Percentiles rank a stretch among this genome's conserved stretches.
phyloP scores from a whole-genome alignment of 1,284 basidiomycete genomes.

The Cryptococcus jaspeensis region DNA sequence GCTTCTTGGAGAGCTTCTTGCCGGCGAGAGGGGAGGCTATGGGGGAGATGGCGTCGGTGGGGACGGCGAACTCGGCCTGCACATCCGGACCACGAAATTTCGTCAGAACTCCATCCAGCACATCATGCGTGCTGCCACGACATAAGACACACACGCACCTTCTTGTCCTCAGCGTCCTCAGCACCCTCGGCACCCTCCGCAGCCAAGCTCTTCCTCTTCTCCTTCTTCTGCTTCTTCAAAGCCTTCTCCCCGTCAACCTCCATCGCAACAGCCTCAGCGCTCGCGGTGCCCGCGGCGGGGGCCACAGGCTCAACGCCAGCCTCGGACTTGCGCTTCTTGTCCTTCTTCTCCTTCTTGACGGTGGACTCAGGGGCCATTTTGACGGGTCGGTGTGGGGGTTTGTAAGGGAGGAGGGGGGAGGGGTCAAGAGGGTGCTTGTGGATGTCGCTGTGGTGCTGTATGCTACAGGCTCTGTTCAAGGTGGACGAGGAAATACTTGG shows the following conservation, averaged over 20 bases:
- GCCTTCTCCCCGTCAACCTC: slow-evolving; percentile 44
- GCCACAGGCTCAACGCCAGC: slow-evolving; percentile 36
- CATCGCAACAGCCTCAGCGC: slow-evolving; percentile 43
- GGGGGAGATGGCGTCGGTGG: slow-evolving; percentile 78
- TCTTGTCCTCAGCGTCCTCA: slow-evolving; percentile 39
- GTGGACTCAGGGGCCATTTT: slow-evolving; percentile 49
- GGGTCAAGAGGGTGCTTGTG: not conserved
- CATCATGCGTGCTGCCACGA: not conserved
- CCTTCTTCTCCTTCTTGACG: slow-evolving; percentile 50
- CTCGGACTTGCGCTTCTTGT: slow-evolving; percentile 54
- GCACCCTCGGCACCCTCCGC: slow-evolving; percentile 34
- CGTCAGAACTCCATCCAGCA: not conserved
- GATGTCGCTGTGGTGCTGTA: not conserved
- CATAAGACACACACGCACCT: slow-evolving; percentile 29
- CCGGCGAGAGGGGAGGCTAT: slow-evolving; percentile 86
- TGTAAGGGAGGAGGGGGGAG: not conserved
- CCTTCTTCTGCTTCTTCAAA: slow-evolving; percentile 49
- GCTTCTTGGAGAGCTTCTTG: slow-evolving; percentile 86
- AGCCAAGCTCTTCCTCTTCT: slow-evolving; percentile 51
- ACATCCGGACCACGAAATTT: too few relatives aligned
- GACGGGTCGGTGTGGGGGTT: not conserved
- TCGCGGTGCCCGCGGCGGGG: slow-evolving; percentile 36
- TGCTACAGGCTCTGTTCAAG: not conserved
- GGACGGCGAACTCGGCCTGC: slow-evolving; percentile 59
- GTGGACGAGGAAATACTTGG: slow-evolving; percentile 5